phyloP scores from a whole-genome alignment of 371 early-diverging fungal genomes.

The Rhizomucor miehei region DNA sequence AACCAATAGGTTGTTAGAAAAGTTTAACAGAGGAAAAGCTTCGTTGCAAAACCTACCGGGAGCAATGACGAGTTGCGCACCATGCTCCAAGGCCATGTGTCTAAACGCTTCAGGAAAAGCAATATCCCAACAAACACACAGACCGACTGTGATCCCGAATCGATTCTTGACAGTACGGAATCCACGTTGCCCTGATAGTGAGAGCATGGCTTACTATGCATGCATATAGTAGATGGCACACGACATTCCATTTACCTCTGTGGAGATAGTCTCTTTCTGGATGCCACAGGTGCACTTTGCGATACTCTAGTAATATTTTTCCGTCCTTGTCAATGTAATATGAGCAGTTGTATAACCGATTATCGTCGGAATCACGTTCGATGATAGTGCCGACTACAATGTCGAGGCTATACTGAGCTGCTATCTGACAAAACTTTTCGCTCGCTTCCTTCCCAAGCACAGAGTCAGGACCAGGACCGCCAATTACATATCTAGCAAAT shows the following conservation, averaged over 20 bases:
- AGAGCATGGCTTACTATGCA: not conserved
- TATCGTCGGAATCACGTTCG: conserved; percentile 24
- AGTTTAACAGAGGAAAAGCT: too few species aligned
- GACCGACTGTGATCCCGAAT: conserved; percentile 32
- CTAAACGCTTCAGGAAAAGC: conserved; percentile 32
- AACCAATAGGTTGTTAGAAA: too few species aligned
- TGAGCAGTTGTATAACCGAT: conserved; percentile 23
- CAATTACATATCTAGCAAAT: conserved; percentile 12
- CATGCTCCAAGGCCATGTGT: conserved; percentile 25
- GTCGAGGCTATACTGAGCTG: conserved; percentile 25
- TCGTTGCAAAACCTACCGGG: too few species aligned
- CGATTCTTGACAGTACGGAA: conserved; percentile 27
- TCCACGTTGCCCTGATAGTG: conserved; percentile 2
- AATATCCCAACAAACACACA: conserved; percentile 37
- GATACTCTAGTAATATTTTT: conserved; percentile 25
- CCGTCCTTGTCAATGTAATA: conserved; percentile 37
- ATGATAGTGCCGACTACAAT: conserved; percentile 34
- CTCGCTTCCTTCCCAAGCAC: conserved; percentile 7
- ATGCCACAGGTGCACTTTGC: conserved; percentile 40
- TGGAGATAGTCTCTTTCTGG: conserved; percentile 26
- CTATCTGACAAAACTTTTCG: conserved; percentile 14
- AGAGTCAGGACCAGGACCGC: conserved; percentile 11
- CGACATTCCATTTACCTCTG: conserved; percentile 7
- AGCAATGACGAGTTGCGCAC: conserved; percentile 33
- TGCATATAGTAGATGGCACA: not conserved